Evolutionary conservation across 768 basidiomycete genomes (phyloP).

Genomic region (Tulasnella sp.): DNA sequence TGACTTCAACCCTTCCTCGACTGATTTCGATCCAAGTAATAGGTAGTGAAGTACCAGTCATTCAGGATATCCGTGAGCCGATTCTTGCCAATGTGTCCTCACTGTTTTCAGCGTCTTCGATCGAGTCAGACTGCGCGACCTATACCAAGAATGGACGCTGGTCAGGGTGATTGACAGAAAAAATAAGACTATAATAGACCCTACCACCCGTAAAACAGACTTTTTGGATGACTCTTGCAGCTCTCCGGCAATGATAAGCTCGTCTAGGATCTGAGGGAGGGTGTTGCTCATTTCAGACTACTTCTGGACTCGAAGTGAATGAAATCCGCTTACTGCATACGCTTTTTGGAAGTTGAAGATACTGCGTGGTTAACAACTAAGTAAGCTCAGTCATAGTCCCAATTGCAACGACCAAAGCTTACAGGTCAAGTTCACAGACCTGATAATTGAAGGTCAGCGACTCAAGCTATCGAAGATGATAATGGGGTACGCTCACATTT

Average conservation of each 20-base stretch:
- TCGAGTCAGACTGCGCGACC: conserved; percentile 32
- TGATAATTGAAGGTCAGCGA: conserved; percentile 11
- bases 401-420: conserved; percentile 22
- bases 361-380: conserved; percentile 29
- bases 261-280: conserved; percentile 55
- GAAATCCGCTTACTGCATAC: conserved; percentile 45
- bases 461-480: background rate
- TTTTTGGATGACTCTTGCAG: conserved; percentile 84
- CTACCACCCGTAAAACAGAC: conserved; percentile 34
- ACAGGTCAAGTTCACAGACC: conserved; percentile 80
- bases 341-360: conserved; percentile 99
- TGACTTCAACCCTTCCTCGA: background rate
- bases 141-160: conserved; percentile 5
- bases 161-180: no score
- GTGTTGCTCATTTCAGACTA: background rate
- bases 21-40: background rate
- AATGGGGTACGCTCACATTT: conserved; percentile 44
- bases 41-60: background rate
- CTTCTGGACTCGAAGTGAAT: background rate
- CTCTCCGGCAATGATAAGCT: conserved; percentile 88
- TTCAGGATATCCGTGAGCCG: conserved; percentile 20
- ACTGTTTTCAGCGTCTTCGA: conserved; percentile 32
- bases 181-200: conserved; percentile 16
- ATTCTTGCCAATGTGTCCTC: conserved; percentile 33
- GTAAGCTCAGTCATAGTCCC: background rate